Evolutionary conservation across 345 rosid species (phyloP).

Genomic region (Salix udensis): DNA sequence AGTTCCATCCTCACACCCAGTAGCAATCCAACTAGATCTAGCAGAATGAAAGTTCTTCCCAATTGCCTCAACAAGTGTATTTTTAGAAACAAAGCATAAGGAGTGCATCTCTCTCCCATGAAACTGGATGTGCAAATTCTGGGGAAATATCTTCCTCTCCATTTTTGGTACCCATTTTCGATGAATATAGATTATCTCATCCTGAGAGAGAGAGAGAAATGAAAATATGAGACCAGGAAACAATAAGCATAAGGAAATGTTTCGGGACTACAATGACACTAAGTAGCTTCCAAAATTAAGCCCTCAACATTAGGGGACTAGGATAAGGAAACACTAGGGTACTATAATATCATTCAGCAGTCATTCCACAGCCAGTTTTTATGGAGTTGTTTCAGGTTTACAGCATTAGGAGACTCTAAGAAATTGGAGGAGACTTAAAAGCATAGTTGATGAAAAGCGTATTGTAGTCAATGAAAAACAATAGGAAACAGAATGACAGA

Average conservation of each 20-base stretch:
- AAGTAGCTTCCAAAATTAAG: too few species aligned
- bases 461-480: too few species aligned
- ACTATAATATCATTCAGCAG: too few species aligned
- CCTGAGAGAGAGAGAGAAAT: slow-evolving; percentile 37
- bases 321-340: too few species aligned
- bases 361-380: too few species aligned
- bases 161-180: slow-evolving; percentile 51
- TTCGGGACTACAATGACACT: too few species aligned
- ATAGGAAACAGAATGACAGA: neutral
- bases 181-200: slow-evolving; percentile 73
- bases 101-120: slow-evolving; percentile 97
- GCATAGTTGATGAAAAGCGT: neutral
- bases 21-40: slow-evolving; percentile 74
- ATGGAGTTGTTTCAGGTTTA: too few species aligned
- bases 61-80: slow-evolving; percentile 29
- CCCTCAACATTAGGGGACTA: too few species aligned
- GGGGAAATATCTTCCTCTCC: slow-evolving; percentile 55
- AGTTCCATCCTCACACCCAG: slow-evolving; percentile 98
- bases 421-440: neutral
- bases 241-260: neutral
- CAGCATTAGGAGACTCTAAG: too few species aligned
- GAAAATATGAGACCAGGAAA: slow-evolving; percentile 8
- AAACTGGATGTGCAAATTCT: slow-evolving; percentile 72
- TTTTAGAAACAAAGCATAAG: slow-evolving; percentile 61
- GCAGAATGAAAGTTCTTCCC: slow-evolving; percentile 22